A percentile compares a stretch with the other conserved stretches of the same genome.
phyloP scores from a whole-genome alignment of 1,284 basidiomycete genomes.

The Ustilago loliicola region DNA sequence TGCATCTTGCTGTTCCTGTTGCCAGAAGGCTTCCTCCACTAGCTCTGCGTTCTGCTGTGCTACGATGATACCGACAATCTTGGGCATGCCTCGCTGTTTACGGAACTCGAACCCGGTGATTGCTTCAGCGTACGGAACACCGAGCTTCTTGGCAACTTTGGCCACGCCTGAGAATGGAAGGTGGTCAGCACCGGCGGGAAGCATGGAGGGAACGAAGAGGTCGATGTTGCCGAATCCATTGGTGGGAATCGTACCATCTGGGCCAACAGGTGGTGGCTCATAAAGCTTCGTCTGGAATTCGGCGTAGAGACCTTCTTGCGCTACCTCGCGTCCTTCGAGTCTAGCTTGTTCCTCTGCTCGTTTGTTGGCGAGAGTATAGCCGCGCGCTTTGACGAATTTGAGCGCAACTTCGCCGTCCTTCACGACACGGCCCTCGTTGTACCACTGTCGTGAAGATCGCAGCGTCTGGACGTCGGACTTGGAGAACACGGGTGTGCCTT shows the following conservation, averaged over 20 bases:
- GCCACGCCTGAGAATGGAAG: slow-evolving; percentile 77
- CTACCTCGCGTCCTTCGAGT: slow-evolving; percentile 68
- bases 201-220: slow-evolving; percentile 93
- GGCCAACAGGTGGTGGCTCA: slow-evolving; percentile 79
- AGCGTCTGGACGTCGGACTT: slow-evolving; percentile 84
- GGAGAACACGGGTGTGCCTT: slow-evolving; percentile 92
- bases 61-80: slow-evolving; percentile 88
- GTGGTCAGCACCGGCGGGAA: slow-evolving; percentile 87
- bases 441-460: slow-evolving; percentile 94
- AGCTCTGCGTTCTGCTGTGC: slow-evolving; percentile 82
- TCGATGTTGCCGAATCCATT: slow-evolving; percentile 98
- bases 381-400: slow-evolving; percentile 89
- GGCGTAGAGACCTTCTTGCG: slow-evolving; percentile 82
- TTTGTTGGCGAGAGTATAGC: slow-evolving; percentile 84
- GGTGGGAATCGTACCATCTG: slow-evolving; percentile 91
- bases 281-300: slow-evolving; percentile 87
- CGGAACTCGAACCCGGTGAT: slow-evolving; percentile 96
- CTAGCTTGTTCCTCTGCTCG: slow-evolving; percentile 84
- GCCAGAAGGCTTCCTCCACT: slow-evolving; percentile 89
- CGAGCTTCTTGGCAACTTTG: slow-evolving; percentile 88
- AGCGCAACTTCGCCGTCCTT: slow-evolving; percentile 83
- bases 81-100: slow-evolving; percentile 86
- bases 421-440: slow-evolving; percentile 85
- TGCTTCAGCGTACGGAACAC: slow-evolving; percentile 92
- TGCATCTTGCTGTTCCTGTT: slow-evolving; percentile 81